Evolutionary conservation across 2,329 filamentous ascomycete species (phyloP).

Genomic region (Metarhizium sp.): DNA sequence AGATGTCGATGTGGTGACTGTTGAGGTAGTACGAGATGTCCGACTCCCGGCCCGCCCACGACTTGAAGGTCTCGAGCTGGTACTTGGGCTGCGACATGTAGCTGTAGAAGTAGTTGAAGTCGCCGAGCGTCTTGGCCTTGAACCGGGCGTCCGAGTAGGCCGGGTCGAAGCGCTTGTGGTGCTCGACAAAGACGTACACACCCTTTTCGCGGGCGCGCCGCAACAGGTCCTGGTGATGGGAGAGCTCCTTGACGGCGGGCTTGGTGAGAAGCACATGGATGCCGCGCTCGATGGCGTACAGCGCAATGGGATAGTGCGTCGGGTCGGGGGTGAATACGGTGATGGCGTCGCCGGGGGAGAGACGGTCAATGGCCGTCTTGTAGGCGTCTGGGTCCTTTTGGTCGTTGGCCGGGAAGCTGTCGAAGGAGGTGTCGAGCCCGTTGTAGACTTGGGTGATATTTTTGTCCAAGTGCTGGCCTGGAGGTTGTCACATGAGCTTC

Average conservation of each 20-base stretch:
- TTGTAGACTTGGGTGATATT: constrained; percentile 89
- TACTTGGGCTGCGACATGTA: constrained; percentile 94
- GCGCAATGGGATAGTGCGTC: constrained; percentile 83
- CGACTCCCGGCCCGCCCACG: constrained; percentile 84
- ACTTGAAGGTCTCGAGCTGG: constrained; percentile 88
- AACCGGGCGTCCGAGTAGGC: constrained; percentile 82
- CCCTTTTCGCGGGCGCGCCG: constrained; percentile 61
- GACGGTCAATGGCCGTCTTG: constrained; percentile 77
- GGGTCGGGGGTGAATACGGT: constrained; percentile 95
- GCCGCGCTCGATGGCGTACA: constrained; percentile 81
- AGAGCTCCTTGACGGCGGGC: constrained; percentile 77
- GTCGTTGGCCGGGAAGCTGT: constrained; percentile 71
- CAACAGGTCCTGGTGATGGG: constrained; percentile 69
- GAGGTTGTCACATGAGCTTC: neutral
- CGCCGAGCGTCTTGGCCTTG: constrained; percentile 66
- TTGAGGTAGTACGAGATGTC: constrained; percentile 97
- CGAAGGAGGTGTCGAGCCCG: constrained; percentile 75
- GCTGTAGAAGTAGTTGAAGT: constrained; percentile 97
- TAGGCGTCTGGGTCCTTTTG: constrained; percentile 70
- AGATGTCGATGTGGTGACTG: constrained; percentile 87
- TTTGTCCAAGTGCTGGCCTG: constrained; percentile 72
- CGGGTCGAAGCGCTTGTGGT: constrained; percentile 94
- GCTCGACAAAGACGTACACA: constrained; percentile 89
- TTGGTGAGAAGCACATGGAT: constrained; percentile 93
- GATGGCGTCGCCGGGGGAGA: constrained; percentile 76